phyloP scores from a whole-genome alignment of 495 filamentous ascomycete species.

The Tuber calosporum region DNA sequence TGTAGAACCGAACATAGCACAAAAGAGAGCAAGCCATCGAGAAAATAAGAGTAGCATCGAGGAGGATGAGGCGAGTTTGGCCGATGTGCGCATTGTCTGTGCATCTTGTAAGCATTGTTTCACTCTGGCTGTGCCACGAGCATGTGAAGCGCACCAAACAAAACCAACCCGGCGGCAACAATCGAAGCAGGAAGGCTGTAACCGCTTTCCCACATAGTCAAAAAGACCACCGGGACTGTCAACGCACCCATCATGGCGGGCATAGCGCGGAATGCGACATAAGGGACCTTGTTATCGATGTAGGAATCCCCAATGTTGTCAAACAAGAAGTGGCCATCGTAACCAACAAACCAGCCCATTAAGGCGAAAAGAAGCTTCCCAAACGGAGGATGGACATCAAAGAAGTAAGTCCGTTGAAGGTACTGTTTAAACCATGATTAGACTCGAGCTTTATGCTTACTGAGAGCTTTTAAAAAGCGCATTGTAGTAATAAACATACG shows the following conservation, averaged over 20 bases:
- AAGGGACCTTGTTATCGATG: constrained; percentile 92
- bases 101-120: constrained; percentile 13
- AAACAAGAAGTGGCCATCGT: constrained; percentile 94
- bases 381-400: constrained; percentile 98
- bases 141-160: constrained; percentile 51
- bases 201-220: constrained; percentile 99
- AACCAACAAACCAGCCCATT: constrained; percentile 92
- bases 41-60: constrained; percentile 89
- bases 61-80: constrained; percentile 88
- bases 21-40: constrained; percentile 92
- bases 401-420: constrained; percentile 96
- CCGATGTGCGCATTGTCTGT: constrained; percentile 93
- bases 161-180: constrained; percentile 72
- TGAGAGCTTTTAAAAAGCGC: background rate
- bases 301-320: constrained; percentile 99
- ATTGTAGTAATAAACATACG: constrained; percentile 27
- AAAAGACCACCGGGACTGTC: constrained; percentile 86
- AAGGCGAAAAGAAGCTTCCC: constrained; percentile 85
- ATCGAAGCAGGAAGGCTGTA: constrained; percentile 91
- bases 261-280: constrained; percentile 89
- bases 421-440: constrained; percentile 54
- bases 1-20: constrained; percentile 96
- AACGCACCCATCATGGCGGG: constrained; percentile 84
- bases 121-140: background rate
- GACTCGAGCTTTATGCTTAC: background rate